Conservation (phyloP, 2,329 filamentous ascomycete species). For the Xylaria polymorpha region DNA sequence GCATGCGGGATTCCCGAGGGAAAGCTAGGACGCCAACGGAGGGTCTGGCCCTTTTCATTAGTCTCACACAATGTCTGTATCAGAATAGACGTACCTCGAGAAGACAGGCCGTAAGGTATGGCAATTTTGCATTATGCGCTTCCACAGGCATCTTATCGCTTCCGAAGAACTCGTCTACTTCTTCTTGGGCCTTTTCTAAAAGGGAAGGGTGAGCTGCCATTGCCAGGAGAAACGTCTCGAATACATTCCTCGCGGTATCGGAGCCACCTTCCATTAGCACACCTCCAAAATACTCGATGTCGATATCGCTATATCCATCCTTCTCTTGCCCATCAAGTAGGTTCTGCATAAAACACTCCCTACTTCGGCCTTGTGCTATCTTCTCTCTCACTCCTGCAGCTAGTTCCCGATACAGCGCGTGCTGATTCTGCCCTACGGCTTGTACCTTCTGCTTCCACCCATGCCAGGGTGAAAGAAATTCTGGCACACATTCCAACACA, state of each 20-base stretch:
- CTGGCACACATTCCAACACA: slow-evolving; percentile 39
- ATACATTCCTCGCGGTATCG: slow-evolving; percentile 57
- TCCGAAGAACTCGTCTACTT: slow-evolving; percentile 58
- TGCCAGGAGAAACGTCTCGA: slow-evolving; percentile 59
- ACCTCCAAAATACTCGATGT: slow-evolving; percentile 48
- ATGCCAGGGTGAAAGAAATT: slow-evolving; percentile 41
- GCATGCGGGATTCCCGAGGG: slow-evolving; percentile 54
- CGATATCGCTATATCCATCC: slow-evolving; percentile 48
- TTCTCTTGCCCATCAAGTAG: slow-evolving; percentile 37
- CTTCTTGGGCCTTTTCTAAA: slow-evolving; percentile 55
- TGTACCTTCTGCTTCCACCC: slow-evolving; percentile 37
- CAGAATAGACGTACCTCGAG: slow-evolving; percentile 52
- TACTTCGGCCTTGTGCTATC: slow-evolving; percentile 26
- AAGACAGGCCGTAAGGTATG: slow-evolving; percentile 57
- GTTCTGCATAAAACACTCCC: slow-evolving; percentile 36
- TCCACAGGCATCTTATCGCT: slow-evolving; percentile 51
- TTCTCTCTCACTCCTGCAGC: slow-evolving; percentile 29
- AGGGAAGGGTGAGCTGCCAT: slow-evolving; percentile 58
- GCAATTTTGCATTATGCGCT: slow-evolving; percentile 54
- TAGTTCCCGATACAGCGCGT: slow-evolving; percentile 38
- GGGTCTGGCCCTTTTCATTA: slow-evolving; percentile 37
- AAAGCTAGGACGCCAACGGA: slow-evolving; percentile 40
- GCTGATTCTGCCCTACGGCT: slow-evolving; percentile 32
- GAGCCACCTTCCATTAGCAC: slow-evolving; percentile 55
- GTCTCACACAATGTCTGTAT: slow-evolving; percentile 52